phyloP scores from a whole-genome alignment of 371 early-diverging fungal genomes.

The Lichtheimia hyalospora region DNA sequence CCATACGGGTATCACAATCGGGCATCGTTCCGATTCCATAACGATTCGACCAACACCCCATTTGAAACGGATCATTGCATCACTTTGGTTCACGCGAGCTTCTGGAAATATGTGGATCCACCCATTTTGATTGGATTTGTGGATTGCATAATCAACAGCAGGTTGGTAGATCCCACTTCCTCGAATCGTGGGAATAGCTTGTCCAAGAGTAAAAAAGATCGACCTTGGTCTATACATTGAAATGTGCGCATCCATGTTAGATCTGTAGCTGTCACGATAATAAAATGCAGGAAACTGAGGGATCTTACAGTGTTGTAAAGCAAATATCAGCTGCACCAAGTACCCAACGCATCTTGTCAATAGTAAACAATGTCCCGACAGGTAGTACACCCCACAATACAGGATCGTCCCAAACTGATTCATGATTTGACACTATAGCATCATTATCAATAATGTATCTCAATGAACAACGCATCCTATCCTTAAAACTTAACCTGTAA shows the following conservation, averaged over 20 bases:
- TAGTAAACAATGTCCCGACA: conserved; percentile 41
- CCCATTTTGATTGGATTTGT: conserved; percentile 26
- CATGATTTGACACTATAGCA: conserved; percentile 47
- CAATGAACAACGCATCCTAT: conserved; percentile 1
- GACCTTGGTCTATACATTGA: conserved; percentile 47
- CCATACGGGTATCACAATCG: conserved; percentile 74
- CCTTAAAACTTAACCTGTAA: conserved; percentile 54
- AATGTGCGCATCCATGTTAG: not conserved
- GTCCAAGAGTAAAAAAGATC: conserved; percentile 76
- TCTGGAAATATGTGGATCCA: conserved; percentile 89
- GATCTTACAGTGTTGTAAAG: conserved; percentile 65
- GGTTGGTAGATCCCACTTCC: conserved; percentile 88
- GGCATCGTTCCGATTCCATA: conserved; percentile 69
- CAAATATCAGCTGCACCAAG: conserved; percentile 87
- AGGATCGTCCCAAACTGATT: conserved; percentile 78
- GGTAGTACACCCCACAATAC: conserved; percentile 79
- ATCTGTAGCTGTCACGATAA: not conserved
- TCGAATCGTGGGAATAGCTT: conserved; percentile 81
- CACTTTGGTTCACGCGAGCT: conserved; percentile 71
- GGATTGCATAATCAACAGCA: conserved; percentile 74
- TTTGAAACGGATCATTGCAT: conserved; percentile 70
- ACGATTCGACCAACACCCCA: conserved; percentile 88
- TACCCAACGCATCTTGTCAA: conserved; percentile 73
- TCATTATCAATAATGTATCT: not conserved
- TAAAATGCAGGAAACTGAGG: not conserved